These are phyloP conservation scores for Dothistroma septosporum DNA, from an alignment of 2,329 filamentous ascomycete species.

Conservation along the genomic window DNA sequence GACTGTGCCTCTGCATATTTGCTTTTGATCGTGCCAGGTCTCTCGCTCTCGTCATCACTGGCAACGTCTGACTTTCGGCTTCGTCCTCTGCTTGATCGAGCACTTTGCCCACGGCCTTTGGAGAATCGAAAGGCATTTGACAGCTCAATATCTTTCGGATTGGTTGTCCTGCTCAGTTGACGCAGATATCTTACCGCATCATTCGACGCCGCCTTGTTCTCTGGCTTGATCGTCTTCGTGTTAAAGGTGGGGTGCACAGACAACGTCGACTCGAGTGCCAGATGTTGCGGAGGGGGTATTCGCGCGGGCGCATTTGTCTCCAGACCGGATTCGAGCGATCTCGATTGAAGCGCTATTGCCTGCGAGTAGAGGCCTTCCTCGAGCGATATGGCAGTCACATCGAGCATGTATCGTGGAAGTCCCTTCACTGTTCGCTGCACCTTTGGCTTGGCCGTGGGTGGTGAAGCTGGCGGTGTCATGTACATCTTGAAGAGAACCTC, in stretches of 20 bases:
- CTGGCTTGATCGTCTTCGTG: conserved; percentile 61
- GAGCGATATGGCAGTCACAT: conserved; percentile 43
- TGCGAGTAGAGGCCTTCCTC: conserved; percentile 63
- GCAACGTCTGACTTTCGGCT: conserved; percentile 9
- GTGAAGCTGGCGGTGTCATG: background rate
- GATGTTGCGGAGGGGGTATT: conserved; percentile 65
- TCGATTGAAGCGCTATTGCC: conserved; percentile 55
- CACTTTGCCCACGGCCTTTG: conserved; percentile 1
- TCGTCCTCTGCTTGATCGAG: conserved; percentile 19
- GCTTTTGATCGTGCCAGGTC: conserved; percentile 53
- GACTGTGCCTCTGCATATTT: conserved; percentile 61
- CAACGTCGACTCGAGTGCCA: conserved; percentile 76
- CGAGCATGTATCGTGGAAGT: conserved; percentile 66
- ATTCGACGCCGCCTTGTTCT: conserved; percentile 60
- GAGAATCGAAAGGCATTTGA: conserved; percentile 68
- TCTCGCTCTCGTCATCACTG: conserved; percentile 28
- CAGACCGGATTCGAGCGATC: conserved; percentile 55
- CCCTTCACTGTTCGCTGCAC: conserved; percentile 12
- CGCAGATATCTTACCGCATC: conserved; percentile 67
- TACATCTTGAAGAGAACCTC: background rate
- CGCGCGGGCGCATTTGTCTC: conserved; percentile 49
- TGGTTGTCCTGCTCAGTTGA: conserved; percentile 60
- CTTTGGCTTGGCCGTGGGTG: background rate
- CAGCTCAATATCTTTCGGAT: conserved; percentile 66
- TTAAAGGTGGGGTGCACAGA: conserved; percentile 76